These are phyloP conservation scores for Herpetomonas muscarum DNA, from an alignment of 208 protist genomes.

Conservation along the genomic window DNA sequence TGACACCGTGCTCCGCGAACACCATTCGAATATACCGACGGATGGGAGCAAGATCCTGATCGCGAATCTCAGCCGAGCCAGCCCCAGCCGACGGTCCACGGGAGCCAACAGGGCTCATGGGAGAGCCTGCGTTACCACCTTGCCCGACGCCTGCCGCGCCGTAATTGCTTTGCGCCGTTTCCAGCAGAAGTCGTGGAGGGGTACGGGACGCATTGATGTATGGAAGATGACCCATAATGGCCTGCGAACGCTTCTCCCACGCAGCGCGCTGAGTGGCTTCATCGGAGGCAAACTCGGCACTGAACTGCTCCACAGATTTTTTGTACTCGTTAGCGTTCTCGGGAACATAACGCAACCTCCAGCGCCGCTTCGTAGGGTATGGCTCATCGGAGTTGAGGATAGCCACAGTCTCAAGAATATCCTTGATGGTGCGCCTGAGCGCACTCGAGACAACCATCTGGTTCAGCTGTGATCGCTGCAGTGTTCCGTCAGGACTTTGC, in stretches of 20 bases:
- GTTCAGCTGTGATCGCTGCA: slow-evolving; percentile 63
- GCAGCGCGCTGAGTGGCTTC: slow-evolving; percentile 41
- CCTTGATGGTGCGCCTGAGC: slow-evolving; percentile 41
- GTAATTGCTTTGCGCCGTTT: neutral
- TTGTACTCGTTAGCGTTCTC: slow-evolving; percentile 13
- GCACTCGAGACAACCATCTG: slow-evolving; percentile 29
- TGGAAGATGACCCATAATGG: slow-evolving; percentile 38
- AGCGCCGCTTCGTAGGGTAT: slow-evolving; percentile 48
- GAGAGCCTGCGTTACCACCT: neutral
- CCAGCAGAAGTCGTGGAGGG: slow-evolving; percentile 32
- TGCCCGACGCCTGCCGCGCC: neutral
- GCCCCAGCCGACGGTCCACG: neutral
- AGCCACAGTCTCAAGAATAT: slow-evolving; percentile 61
- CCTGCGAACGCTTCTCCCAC: slow-evolving; percentile 32
- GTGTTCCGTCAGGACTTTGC: slow-evolving; percentile 44
- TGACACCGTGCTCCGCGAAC: slow-evolving; percentile 76
- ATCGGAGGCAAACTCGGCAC: slow-evolving; percentile 32
- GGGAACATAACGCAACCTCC: slow-evolving; percentile 60
- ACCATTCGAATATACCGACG: slow-evolving; percentile 57
- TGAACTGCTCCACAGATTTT: slow-evolving; percentile 20
- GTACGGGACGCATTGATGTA: slow-evolving; percentile 34
- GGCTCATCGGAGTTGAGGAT: slow-evolving; percentile 42
- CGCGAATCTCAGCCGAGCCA: slow-evolving; percentile 14
- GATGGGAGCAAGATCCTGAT: slow-evolving; percentile 51
- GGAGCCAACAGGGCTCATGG: too few species aligned